phyloP scores from a whole-genome alignment of 1,139 yeast species.

The Lodderomyces orthopsilosis region DNA sequence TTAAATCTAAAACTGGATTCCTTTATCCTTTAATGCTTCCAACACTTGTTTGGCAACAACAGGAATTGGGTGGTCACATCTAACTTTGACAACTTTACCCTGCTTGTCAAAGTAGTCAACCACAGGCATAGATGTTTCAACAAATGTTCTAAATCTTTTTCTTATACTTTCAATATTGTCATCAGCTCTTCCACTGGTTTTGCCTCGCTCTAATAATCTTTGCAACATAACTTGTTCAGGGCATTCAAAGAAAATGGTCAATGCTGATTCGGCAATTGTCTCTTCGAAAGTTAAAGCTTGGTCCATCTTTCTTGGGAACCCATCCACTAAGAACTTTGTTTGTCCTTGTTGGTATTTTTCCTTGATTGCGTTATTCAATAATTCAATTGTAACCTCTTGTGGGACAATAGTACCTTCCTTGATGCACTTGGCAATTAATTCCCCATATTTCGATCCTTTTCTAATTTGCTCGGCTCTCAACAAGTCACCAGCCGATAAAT shows the following conservation, averaged over 20 bases:
- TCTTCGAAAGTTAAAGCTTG: slow-evolving; percentile 92
- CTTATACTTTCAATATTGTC: slow-evolving; percentile 88
- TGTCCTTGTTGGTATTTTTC: slow-evolving; percentile 51
- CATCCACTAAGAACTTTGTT: slow-evolving; percentile 75
- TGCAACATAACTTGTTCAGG: slow-evolving; percentile 86
- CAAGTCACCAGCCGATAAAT: slow-evolving; percentile 92
- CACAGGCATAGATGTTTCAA: slow-evolving; percentile 93
- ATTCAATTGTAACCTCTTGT: slow-evolving; percentile 87
- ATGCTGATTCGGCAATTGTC: slow-evolving; percentile 68
- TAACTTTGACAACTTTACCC: slow-evolving; percentile 72
- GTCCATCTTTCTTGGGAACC: slow-evolving; percentile 98
- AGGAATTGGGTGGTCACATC: slow-evolving; percentile 79
- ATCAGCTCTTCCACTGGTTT: slow-evolving; percentile 91
- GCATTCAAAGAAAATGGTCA: slow-evolving; percentile 90
- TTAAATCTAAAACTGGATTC: slow-evolving; percentile 19
- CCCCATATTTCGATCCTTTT: slow-evolving; percentile 80
- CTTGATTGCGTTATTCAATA: slow-evolving; percentile 75
- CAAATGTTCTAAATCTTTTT: slow-evolving; percentile 82
- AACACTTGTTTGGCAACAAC: slow-evolving; percentile 72
- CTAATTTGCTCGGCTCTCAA: slow-evolving; percentile 88
- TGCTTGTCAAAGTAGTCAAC: slow-evolving; percentile 77
- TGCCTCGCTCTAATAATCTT: slow-evolving; percentile 86
- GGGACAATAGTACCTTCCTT: slow-evolving; percentile 92
- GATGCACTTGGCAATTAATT: slow-evolving; percentile 77
- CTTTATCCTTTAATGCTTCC: slow-evolving; percentile 51